phyloP scores from a whole-genome alignment of 495 filamentous ascomycete genomes.

The Coniosporium apollinis region DNA sequence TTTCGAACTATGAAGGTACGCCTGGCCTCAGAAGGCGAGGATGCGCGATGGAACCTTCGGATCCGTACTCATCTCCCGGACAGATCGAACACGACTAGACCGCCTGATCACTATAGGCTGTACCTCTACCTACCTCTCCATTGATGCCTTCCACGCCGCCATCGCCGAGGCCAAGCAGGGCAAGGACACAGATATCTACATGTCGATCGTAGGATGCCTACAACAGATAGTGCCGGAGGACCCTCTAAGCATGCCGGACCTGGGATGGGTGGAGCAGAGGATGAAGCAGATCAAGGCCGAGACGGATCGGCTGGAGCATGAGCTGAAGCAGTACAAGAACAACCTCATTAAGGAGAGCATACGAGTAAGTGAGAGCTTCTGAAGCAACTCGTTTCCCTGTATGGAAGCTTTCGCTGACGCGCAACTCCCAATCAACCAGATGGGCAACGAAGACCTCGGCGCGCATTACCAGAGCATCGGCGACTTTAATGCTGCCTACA shows the following conservation, averaged over 20 bases:
- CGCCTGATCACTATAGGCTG: slow-evolving; percentile 68
- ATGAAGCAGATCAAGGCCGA: slow-evolving; percentile 46
- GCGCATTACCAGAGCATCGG: slow-evolving; percentile 50
- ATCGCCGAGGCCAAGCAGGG: slow-evolving; percentile 61
- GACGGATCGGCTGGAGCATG: slow-evolving; percentile 55
- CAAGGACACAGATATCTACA: slow-evolving; percentile 55
- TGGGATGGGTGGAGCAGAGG: slow-evolving; percentile 48
- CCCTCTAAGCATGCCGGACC: slow-evolving; percentile 46
- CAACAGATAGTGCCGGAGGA: slow-evolving; percentile 47
- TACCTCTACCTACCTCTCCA: slow-evolving; percentile 54
- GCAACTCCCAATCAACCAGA: slow-evolving; percentile 29
- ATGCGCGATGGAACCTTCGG: neutral
- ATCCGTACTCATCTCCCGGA: slow-evolving; percentile 4
- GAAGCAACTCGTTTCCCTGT: neutral
- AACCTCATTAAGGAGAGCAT: slow-evolving; percentile 97
- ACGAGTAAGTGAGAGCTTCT: slow-evolving; percentile 41
- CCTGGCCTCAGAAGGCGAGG: neutral
- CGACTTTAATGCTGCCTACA: slow-evolving; percentile 41
- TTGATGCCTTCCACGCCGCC: slow-evolving; percentile 68
- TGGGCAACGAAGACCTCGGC: slow-evolving; percentile 62
- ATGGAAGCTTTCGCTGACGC: neutral
- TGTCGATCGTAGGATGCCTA: slow-evolving; percentile 47
- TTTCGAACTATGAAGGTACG: slow-evolving; percentile 75
- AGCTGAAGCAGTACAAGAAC: slow-evolving; percentile 89
- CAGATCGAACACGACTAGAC: slow-evolving; percentile 58